Percentiles rank a stretch among this genome's conserved stretches.
phyloP scores from a whole-genome alignment of 345 rosid genomes.

The Gossypium australe region DNA sequence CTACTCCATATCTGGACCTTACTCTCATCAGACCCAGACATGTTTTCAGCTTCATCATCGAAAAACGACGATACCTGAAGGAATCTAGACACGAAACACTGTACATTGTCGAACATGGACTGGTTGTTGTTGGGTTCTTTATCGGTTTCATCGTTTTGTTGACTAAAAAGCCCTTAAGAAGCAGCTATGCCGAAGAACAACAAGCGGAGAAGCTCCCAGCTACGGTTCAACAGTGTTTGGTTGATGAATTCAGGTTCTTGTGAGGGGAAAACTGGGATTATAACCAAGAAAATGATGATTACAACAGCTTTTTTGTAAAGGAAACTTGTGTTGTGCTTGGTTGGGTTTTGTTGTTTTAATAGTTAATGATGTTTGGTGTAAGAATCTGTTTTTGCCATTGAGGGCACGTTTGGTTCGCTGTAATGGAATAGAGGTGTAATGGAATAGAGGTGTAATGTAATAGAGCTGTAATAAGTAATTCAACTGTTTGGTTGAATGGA shows the following conservation, averaged over 20 bases:
- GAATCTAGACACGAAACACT: constrained; percentile 60
- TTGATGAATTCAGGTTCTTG: constrained; percentile 81
- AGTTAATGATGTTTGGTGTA: constrained; percentile 27
- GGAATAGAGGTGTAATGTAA: no score
- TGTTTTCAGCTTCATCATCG: constrained; percentile 51
- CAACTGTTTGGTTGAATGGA: no score
- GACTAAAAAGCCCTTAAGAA: no score
- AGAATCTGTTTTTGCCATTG: constrained; percentile 62
- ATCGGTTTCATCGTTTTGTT: constrained; percentile 36
- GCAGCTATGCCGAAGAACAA: constrained; percentile 34
- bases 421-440: no score
- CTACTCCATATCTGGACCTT: constrained; percentile 76
- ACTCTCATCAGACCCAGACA: constrained; percentile 28
- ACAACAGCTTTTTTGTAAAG: constrained; percentile 65
- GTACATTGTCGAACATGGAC: constrained; percentile 48
- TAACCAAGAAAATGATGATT: constrained; percentile 39
- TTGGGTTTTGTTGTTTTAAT: constrained; percentile 29
- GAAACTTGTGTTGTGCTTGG: constrained; percentile 49
- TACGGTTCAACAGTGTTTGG: constrained; percentile 50
- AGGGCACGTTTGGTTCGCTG: no score
- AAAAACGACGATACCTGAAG: constrained; percentile 84
- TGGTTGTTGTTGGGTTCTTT: constrained; percentile 30
- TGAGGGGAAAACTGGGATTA: constrained; percentile 63
- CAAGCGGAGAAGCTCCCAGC: constrained; percentile 91
- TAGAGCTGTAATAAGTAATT: no score